These are phyloP conservation scores for Tolypocladium pustulatum DNA, from an alignment of 2,329 filamentous ascomycete genomes.

Conservation along the genomic window DNA sequence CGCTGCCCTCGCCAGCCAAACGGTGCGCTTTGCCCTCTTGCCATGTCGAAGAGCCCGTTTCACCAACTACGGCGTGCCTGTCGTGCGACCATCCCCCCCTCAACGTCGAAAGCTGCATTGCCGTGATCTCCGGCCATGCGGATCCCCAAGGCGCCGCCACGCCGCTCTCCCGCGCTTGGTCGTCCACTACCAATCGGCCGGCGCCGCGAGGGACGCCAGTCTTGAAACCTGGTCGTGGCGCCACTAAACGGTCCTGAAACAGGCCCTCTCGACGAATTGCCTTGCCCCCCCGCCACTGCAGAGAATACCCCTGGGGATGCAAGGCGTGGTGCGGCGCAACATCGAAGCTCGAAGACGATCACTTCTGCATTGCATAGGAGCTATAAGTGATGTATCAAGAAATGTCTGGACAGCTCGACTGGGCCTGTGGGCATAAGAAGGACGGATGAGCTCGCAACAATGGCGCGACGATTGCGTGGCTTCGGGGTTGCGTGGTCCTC, in stretches of 20 bases:
- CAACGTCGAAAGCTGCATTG: neutral
- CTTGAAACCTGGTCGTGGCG: neutral
- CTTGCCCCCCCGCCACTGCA: neutral
- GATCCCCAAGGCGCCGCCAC: neutral
- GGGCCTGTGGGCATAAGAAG: neutral
- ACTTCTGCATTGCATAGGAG: neutral
- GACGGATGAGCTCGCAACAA: neutral
- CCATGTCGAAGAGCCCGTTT: neutral
- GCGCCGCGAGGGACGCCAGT: neutral
- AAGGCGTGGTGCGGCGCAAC: neutral
- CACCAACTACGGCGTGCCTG: neutral
- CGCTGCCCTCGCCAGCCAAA: neutral
- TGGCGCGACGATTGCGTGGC: neutral
- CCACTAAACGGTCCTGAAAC: neutral
- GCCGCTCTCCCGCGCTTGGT: neutral
- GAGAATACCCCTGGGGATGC: neutral
- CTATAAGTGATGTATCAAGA: neutral
- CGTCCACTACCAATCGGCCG: neutral
- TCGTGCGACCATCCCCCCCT: neutral
- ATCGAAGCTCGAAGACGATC: neutral
- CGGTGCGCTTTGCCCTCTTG: neutral
- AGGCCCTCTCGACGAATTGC: neutral
- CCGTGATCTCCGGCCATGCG: neutral
- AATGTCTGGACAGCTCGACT: neutral
- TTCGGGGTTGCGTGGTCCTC: neutral